phyloP scores from a whole-genome alignment of 2,329 filamentous ascomycete species.

The Colletotrichum costaricense region DNA sequence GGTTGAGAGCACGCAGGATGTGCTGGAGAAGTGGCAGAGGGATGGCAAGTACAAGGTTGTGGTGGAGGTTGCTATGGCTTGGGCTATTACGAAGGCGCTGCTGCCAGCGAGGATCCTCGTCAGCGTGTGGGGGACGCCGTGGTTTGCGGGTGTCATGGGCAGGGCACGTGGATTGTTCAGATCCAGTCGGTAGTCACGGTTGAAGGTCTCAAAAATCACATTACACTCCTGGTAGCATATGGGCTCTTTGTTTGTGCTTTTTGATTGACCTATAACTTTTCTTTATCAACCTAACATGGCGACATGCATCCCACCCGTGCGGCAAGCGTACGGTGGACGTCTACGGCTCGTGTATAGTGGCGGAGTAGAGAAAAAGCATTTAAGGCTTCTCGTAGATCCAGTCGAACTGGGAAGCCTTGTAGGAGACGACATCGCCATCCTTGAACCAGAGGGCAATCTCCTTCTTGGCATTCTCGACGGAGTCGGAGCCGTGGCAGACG shows the following conservation, averaged over 20 bases:
- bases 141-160: conserved; percentile 81
- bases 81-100: conserved; percentile 88
- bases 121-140: conserved; percentile 91
- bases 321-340: not conserved
- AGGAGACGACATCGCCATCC: conserved; percentile 84
- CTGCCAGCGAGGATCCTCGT: conserved; percentile 80
- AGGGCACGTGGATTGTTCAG: conserved; percentile 46
- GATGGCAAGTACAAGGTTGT: conserved; percentile 67
- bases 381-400: conserved; percentile 97
- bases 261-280: conserved; percentile 32
- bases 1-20: conserved; percentile 42
- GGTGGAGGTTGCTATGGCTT: conserved; percentile 84
- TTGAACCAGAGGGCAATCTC: conserved; percentile 99
- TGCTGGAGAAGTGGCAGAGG: conserved; percentile 50
- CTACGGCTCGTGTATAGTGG: conserved; percentile 10
- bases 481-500: conserved; percentile 99
- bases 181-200: conserved; percentile 39
- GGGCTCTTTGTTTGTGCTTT: conserved; percentile 24
- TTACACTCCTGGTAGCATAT: conserved; percentile 4
- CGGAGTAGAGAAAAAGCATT: conserved; percentile 35
- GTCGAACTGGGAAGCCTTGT: conserved; percentile 85
- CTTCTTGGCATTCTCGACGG: conserved; percentile 99
- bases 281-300: conserved; percentile 29
- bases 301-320: conserved; percentile 4
- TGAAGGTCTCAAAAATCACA: not conserved